Percentiles rank a stretch among this genome's conserved stretches.
Evolutionary conservation across 257 asterid genomes (phyloP).

Genomic region (Solanum infundibuliforme): DNA sequence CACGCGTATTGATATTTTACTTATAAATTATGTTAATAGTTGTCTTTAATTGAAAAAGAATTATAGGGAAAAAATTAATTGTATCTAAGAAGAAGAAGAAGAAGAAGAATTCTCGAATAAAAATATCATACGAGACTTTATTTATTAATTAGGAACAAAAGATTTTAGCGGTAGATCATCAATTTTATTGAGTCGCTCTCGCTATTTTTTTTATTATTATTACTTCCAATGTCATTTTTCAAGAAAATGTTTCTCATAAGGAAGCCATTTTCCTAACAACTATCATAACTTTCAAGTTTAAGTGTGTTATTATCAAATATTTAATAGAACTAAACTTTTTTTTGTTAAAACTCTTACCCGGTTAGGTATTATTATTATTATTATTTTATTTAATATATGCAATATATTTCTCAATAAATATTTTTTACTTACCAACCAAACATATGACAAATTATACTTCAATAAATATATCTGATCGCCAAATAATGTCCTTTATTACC

Average conservation of each 20-base stretch:
- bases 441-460: not conserved
- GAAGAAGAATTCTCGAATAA: not conserved
- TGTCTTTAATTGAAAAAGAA: not conserved
- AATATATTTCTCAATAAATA: not conserved
- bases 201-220: not conserved
- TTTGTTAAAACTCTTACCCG: too few relatives aligned
- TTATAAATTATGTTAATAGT: not conserved
- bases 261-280: not conserved
- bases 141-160: not conserved
- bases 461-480: not conserved
- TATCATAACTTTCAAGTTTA: not conserved
- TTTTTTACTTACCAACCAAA: not conserved
- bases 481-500: not conserved
- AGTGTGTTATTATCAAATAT: not conserved
- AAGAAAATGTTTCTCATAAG: not conserved
- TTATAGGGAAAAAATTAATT: not conserved
- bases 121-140: not conserved
- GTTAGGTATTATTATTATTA: too few relatives aligned
- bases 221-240: not conserved
- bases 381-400: too few relatives aligned
- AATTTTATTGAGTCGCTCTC: not conserved
- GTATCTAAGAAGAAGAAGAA: not conserved
- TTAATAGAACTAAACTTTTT: not conserved
- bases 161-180: not conserved
- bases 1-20: not conserved